Evolutionary conservation across 1,139 yeast species (phyloP).

Genomic region (Chernovozyma aurita): DNA sequence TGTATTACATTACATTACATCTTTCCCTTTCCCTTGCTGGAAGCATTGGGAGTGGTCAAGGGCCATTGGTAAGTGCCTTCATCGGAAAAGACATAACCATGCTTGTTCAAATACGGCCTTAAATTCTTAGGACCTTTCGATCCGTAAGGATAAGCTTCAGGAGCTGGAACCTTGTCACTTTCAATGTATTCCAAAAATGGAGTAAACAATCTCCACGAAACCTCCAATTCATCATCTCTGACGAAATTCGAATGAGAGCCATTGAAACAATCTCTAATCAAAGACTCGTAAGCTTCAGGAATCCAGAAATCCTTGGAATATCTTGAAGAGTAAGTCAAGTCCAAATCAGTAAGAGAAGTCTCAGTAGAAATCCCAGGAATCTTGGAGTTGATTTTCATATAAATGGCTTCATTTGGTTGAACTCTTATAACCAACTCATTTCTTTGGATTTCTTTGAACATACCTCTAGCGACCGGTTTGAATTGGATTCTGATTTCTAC

Average conservation of each 20-base stretch:
- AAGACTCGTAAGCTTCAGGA: conserved; percentile 96
- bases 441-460: conserved; percentile 76
- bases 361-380: conserved; percentile 85
- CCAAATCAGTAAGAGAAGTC: conserved; percentile 84
- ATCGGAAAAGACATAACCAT: conserved; percentile 65
- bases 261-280: conserved; percentile 81
- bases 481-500: conserved; percentile 94
- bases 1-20: conserved; percentile 18
- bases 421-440: conserved; percentile 91
- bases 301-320: conserved; percentile 83
- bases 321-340: conserved; percentile 77
- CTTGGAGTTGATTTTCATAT: conserved; percentile 87
- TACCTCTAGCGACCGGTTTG: conserved; percentile 79
- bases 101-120: conserved; percentile 54
- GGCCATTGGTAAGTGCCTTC: conserved; percentile 79
- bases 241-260: conserved; percentile 98
- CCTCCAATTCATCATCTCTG: conserved; percentile 94
- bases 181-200: conserved; percentile 83
- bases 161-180: conserved; percentile 58
- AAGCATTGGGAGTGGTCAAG: conserved; percentile 55
- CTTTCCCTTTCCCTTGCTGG: too few species aligned
- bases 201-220: conserved; percentile 89
- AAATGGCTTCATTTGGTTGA: conserved; percentile 93
- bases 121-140: conserved; percentile 80
- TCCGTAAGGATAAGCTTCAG: conserved; percentile 77